Conservation (phyloP, 129 eudicot species). For the Dittrichia graveolens region DNA sequence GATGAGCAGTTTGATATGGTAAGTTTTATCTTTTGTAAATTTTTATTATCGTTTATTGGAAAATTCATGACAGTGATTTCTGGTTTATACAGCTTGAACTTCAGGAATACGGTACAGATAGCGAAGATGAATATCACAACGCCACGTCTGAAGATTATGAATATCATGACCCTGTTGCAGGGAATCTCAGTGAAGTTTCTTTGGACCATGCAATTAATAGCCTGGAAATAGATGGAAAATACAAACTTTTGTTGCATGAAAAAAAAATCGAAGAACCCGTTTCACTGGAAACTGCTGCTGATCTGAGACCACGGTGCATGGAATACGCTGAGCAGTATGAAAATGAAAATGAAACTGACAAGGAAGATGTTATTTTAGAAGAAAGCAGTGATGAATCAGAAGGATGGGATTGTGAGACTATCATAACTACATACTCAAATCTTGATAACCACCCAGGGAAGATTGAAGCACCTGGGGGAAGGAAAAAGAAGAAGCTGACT, state of each 20-base stretch:
- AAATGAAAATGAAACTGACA: conserved; percentile 50
- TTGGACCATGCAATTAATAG: not conserved
- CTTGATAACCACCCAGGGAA: conserved; percentile 98
- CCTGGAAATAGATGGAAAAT: conserved; percentile 45
- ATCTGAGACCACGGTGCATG: conserved; percentile 51
- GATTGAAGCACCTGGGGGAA: conserved; percentile 66
- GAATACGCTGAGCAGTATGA: conserved; percentile 80
- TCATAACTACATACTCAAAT: conserved; percentile 82
- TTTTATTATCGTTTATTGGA: not conserved
- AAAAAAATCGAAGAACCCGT: conserved; percentile 37
- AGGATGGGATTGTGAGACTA: conserved; percentile 88
- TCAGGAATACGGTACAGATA: conserved; percentile 84
- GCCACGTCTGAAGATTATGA: conserved; percentile 52
- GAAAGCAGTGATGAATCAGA: conserved; percentile 93
- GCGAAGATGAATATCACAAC: conserved; percentile 56
- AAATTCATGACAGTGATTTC: not conserved
- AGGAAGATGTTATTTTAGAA: conserved; percentile 49
- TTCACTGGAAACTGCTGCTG: conserved; percentile 56
- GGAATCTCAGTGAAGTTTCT: conserved; percentile 57
- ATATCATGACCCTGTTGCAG: conserved; percentile 57
- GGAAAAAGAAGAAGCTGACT: conserved; percentile 68
- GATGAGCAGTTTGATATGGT: conserved; percentile 95
- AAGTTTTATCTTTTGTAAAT: conserved; percentile 17
- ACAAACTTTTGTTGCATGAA: conserved; percentile 49
- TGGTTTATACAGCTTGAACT: conserved; percentile 71